Percentiles rank a stretch among this genome's conserved stretches.
Evolutionary conservation across 495 filamentous ascomycete species (phyloP).

Genomic region (Chaetomium cochliodes): DNA sequence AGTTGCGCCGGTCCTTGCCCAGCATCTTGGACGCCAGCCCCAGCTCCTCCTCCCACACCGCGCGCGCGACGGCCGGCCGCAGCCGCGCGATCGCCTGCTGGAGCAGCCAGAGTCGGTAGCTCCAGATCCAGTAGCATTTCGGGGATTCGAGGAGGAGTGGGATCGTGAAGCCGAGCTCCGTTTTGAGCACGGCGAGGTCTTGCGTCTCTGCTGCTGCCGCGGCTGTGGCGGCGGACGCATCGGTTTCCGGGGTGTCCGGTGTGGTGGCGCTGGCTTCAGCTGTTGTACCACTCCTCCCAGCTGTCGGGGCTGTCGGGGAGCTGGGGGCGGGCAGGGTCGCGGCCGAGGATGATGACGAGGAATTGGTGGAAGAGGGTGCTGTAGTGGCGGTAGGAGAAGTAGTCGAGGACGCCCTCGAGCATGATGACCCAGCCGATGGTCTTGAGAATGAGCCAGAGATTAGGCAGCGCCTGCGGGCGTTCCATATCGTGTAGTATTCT

Average conservation of each 20-base stretch:
- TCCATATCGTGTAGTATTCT: constrained; percentile 99
- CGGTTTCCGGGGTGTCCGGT: neutral
- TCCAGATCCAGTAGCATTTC: constrained; percentile 99
- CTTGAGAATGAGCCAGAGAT: constrained; percentile 54
- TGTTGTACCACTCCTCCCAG: constrained; percentile 58
- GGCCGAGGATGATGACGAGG: constrained; percentile 48
- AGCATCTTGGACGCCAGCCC: constrained; percentile 82
- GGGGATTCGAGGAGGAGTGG: constrained; percentile 80
- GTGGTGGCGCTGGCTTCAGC: constrained; percentile 34
- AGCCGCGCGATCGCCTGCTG: constrained; percentile 65
- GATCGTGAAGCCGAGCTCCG: constrained; percentile 76
- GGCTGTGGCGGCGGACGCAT: constrained; percentile 2
- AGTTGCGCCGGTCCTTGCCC: constrained; percentile 81
- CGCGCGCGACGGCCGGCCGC: constrained; percentile 49
- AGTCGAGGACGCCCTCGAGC: constrained; percentile 57
- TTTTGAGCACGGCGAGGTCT: constrained; percentile 44
- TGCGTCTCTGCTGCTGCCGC: constrained; percentile 21
- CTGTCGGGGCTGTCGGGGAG: constrained; percentile 52
- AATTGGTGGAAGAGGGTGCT: constrained; percentile 51
- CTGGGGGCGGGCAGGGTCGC: constrained; percentile 47
- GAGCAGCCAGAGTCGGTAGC: constrained; percentile 87
- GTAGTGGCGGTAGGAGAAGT: constrained; percentile 52
- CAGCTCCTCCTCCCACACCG: constrained; percentile 82
- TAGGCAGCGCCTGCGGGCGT: constrained; percentile 75
- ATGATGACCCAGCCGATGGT: constrained; percentile 51